phyloP scores from a whole-genome alignment of 768 basidiomycete species.

The Chalciporus chontae region DNA sequence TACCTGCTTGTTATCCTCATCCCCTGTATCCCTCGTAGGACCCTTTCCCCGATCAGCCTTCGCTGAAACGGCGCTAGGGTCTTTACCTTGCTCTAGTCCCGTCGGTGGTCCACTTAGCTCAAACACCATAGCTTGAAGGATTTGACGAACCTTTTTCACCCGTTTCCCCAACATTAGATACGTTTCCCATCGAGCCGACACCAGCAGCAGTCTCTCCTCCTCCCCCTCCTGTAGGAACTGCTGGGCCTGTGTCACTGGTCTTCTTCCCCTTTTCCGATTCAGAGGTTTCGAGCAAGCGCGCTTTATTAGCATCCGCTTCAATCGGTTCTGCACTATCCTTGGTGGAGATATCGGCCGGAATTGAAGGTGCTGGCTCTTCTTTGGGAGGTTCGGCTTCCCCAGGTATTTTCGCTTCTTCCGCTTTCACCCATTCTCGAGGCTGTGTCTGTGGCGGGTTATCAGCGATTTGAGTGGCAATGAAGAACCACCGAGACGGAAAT shows the following conservation, averaged over 20 bases:
- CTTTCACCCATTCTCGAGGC: conserved; percentile 1
- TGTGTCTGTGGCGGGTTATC: conserved; percentile 7
- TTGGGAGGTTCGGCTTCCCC: neutral
- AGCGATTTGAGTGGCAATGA: neutral
- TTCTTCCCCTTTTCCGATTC: neutral
- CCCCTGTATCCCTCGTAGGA: neutral
- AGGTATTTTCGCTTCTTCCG: neutral
- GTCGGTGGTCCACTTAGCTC: neutral
- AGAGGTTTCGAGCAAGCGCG: neutral
- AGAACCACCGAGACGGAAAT: neutral
- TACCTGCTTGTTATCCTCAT: conserved; percentile 3
- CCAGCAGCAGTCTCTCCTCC: neutral
- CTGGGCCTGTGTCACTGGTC: neutral
- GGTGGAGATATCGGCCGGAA: neutral
- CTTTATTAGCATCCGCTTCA: neutral
- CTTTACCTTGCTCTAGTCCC: neutral
- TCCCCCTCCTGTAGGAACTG: neutral
- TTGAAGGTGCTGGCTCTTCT: too few species aligned
- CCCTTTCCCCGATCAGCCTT: neutral
- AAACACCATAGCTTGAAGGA: neutral
- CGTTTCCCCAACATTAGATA: neutral
- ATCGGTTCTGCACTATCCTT: neutral
- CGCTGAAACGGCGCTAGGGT: neutral
- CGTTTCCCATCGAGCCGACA: neutral
- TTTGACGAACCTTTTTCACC: conserved; percentile 11